Base-by-base conservation (phyloP, 2,329 filamentous ascomycete genomes). In the Sporothrix luriei region DNA sequence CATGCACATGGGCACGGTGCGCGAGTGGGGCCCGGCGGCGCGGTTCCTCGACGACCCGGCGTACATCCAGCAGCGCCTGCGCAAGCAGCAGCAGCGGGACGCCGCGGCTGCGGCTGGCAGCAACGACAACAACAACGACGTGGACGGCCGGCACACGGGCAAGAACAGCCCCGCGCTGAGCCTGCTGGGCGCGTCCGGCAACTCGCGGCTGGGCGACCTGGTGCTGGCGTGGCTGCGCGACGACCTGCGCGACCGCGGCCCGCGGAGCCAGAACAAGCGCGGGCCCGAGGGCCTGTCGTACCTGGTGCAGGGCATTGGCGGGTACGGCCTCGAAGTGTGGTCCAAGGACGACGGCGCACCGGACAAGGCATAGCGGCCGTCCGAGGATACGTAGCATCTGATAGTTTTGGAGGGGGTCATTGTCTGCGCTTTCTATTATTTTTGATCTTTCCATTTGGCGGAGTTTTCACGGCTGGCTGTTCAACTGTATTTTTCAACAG, bases 1-100 rank as follows among this genome's bases (percentile, higher is more conserved):
- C 78, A 97, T 99, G 94, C 90, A 93, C 77, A 79, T 97, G 61
- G 95, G 95, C 38, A 88, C 85, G 72, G 90, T 97, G 72, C 94
- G 92, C 83, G 91, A 96, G 79, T 96, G 90, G 89, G 94, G 93
- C 1, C 81, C 83, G 48, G 88, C 94, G 57, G 88, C 90, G 68
- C 81, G 84, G 46, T 94, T 95, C 81, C 83, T 92, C 66, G 74
- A 76, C 38, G 69, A 69, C 61, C 57, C 66, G 46, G 59, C 70
- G 10, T 72, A 74, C 70, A 68, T 69, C 68, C 61, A 38, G 16
- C 38, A 72, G 52, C 68, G 66, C 1, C 43, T 57, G n/a, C 43
- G 43, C 14, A 33, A n/a, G 54, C 52, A 26, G 38, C 61, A 24
- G 49, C 54, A 26, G 14, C 29, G 26, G 19, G 40, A 49, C 7